Percentiles rank a stretch among this genome's conserved stretches.
phyloP scores from a whole-genome alignment of 2,329 filamentous ascomycete genomes.

The Blastomyces parvus region DNA sequence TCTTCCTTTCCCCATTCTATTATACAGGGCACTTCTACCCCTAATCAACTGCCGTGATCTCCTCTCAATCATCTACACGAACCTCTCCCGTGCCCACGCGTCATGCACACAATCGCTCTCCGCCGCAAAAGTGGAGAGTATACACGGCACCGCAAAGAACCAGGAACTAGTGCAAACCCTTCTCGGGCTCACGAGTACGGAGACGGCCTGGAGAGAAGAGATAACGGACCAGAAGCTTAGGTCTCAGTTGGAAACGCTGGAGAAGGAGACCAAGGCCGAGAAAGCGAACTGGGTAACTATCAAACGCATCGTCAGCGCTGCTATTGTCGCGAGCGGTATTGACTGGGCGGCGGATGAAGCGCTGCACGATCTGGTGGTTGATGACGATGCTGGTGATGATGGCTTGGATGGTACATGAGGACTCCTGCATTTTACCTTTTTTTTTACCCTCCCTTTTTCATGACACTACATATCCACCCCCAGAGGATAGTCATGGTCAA shows the following conservation, averaged over 20 bases:
- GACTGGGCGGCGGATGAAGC: conserved; percentile 66
- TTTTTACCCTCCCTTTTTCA: background rate
- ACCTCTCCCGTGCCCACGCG: conserved; percentile 47
- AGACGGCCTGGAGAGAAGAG: conserved; percentile 43
- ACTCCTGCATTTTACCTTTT: background rate
- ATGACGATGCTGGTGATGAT: conserved; percentile 31
- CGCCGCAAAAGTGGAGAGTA: conserved; percentile 49
- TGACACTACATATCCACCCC: background rate
- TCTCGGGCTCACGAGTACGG: conserved; percentile 52
- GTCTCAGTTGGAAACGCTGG: conserved; percentile 49
- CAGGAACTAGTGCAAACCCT: conserved; percentile 53
- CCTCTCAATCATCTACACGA: conserved; percentile 54
- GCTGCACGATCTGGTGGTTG: conserved; percentile 62
- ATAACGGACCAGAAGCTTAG: conserved; percentile 45
- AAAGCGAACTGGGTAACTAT: conserved; percentile 62
- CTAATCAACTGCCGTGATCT: conserved; percentile 58
- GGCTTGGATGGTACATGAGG: conserved; percentile 16
- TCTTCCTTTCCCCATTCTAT: conserved; percentile 13
- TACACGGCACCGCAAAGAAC: conserved; percentile 51
- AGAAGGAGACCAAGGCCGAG: conserved; percentile 52
- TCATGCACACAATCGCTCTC: conserved; percentile 46
- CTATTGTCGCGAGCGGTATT: conserved; percentile 71
- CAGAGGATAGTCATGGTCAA: background rate
- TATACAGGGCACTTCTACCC: conserved; percentile 54
- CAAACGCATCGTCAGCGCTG: conserved; percentile 68